Evolutionary conservation across 306 rosid species (phyloP), one percentile per base, ranked within the genome.

Genomic region (Canavalia gladiata): DNA sequence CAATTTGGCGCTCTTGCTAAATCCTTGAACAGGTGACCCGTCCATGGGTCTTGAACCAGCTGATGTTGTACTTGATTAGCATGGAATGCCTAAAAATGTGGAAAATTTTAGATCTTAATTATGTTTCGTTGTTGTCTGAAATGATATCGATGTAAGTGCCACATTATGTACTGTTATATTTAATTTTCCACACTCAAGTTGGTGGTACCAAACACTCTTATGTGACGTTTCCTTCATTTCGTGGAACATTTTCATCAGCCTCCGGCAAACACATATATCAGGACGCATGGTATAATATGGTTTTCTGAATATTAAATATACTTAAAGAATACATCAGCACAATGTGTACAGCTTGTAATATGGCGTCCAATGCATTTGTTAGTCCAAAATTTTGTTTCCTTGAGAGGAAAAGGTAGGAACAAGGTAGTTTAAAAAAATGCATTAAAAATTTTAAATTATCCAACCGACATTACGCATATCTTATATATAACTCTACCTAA

Each of bases 181-280:
- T 18, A 18, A 18, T 18, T 18, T 18, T 18, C 25, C 25, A 18
- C 25, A 18, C 25, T 18, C 25, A 18, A 18, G 25, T 18, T 18
- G 25, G 25, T 18, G 25, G 25, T 18, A 18, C 25, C 25, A 18
- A 18, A n/a, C 13, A 64, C 37, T 39, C 70, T 64, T n/a, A 64
- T n/a, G 70, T 37, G 49, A 64, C 70, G 70, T 64, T 64, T 31
- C 30, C 39, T 64, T 64, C 70, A 39, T 64, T 13, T n/a, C 30
- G 10, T 39, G 11, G 31, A 39, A 39, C 3, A 57, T 0, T 39
- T 64, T 64, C 49, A 64, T n/a, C 12, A 39, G 10, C 46, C 68
- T 63, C 46, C 68, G 13, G 46, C 46, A 63, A 63, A 35, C 68
- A 63, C 46, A 35, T 11, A 35, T 11, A 63, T 35, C 46, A 63